Evolutionary conservation across 139 green algal genomes (phyloP).

Genomic region (Eudorina sp.): DNA sequence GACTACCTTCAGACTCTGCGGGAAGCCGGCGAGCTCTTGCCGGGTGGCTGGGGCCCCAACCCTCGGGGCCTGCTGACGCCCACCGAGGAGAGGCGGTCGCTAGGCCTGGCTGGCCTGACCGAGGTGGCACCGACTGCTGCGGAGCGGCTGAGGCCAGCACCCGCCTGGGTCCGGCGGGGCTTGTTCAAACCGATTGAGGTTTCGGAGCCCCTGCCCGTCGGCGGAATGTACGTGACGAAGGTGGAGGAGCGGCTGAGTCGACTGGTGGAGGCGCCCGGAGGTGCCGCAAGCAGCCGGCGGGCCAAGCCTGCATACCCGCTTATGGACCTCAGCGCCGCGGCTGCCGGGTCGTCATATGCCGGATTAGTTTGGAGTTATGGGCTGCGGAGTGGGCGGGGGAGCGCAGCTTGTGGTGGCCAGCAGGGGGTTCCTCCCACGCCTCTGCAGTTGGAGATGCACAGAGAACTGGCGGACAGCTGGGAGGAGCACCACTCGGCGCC

Average conservation of each 20-base stretch:
- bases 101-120: background rate
- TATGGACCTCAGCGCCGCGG: background rate
- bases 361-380: too few relatives aligned
- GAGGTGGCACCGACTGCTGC: too few relatives aligned
- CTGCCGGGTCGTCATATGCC: too few relatives aligned
- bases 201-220: background rate
- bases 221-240: background rate
- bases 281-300: background rate
- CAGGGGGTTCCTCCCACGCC: too few relatives aligned
- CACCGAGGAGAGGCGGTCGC: background rate
- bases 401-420: too few relatives aligned
- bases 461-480: constrained; percentile 64
- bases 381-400: too few relatives aligned
- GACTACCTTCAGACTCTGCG: constrained; percentile 1
- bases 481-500: constrained; percentile 43
- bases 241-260: background rate
- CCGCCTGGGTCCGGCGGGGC: background rate
- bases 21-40: too few relatives aligned
- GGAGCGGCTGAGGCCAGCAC: background rate
- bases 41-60: background rate
- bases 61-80: background rate
- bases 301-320: background rate
- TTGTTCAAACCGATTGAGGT: background rate
- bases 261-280: background rate
- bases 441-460: constrained; percentile 54